Base-by-base conservation (phyloP, 140 eudicot species). In the Oenanthe javanica region DNA sequence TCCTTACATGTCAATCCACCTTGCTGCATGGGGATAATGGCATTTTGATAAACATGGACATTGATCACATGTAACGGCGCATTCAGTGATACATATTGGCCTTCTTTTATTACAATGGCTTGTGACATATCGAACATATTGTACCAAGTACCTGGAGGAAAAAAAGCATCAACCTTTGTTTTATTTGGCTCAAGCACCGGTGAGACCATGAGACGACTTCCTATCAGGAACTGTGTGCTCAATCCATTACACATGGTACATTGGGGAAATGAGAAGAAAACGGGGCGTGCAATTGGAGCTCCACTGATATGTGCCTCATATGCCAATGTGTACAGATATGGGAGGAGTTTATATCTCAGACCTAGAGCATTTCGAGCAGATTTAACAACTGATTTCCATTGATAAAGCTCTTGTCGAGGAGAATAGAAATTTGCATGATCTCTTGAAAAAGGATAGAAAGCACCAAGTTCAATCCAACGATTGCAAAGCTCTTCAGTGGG, bases 391-490 rank as follows among this genome's bases (percentile, higher is more conserved):
- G 69, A 59, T 59, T n/a, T 9, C 69, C 69, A 59, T n/a, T 59
- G 69, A 59, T 59, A 59, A 59, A 59, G 69, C 69, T 59, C 69
- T 59, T 59, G 69, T 59, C 8, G n/a, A 59, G 69, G 69, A 59
- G 69, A 59, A 59, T 21, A 59, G 13, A 21, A 59, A 59, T 59
- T 59, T 59, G 69, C 69, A n/a, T 59, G 69, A 59, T 59, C 69
- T 9, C 69, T 59, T 21, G 69, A 59, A n/a, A 59, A 59, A 3
- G 69, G 69, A 59, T 59, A 59, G 36, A 59, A 59, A n/a, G 69
- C 69, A 59, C 69, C 69, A 16, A 59, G 69, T n/a, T 59, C 69
- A n/a, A 59, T 59, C 69, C 69, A 59, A 59, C 69, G 69, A 59
- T 59, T 59, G 69, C 69, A 59, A 25, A 59, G 69, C 69, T 59